Evolutionary conservation across 2,329 filamentous ascomycete species (phyloP).

Genomic region (Phialocephala subalpina): DNA sequence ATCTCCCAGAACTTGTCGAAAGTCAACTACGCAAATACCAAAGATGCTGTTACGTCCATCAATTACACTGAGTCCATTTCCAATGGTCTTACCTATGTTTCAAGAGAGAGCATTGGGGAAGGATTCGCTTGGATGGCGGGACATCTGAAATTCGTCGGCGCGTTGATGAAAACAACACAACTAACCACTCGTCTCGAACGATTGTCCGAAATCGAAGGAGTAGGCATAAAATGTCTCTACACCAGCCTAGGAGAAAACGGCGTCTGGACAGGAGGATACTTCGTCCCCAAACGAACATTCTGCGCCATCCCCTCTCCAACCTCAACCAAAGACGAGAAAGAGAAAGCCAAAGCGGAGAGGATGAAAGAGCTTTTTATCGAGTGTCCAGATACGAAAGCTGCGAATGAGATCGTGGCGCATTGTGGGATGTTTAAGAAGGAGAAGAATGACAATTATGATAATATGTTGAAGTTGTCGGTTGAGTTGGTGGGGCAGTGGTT

Average conservation of each 20-base stretch:
- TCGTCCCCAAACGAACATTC: conserved; percentile 77
- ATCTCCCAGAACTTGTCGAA: conserved; percentile 29
- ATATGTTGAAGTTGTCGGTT: conserved; percentile 29
- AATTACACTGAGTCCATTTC: conserved; percentile 46
- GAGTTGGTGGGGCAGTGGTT: conserved; percentile 33
- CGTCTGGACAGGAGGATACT: conserved; percentile 66
- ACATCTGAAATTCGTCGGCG: conserved; percentile 87
- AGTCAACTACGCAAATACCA: conserved; percentile 49
- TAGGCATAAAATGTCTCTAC: conserved; percentile 80
- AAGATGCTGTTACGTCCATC: conserved; percentile 32
- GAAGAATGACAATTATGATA: conserved; percentile 35
- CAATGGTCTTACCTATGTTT: conserved; percentile 63
- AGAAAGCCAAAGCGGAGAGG: conserved; percentile 13
- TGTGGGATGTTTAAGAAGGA: conserved; percentile 40
- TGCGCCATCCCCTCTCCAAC: conserved; percentile 66
- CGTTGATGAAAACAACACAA: conserved; percentile 77
- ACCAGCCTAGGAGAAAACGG: conserved; percentile 78
- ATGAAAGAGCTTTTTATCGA: conserved; percentile 28
- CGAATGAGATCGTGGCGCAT: conserved; percentile 40
- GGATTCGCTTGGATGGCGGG: conserved; percentile 82
- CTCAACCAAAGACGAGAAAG: conserved; percentile 20
- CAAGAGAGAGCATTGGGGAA: conserved; percentile 65
- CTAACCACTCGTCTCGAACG: conserved; percentile 71
- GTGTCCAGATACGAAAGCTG: conserved; percentile 32
- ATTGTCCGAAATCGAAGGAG: conserved; percentile 65